A percentile compares a stretch with the other conserved stretches of the same genome.
phyloP scores from a whole-genome alignment of 441 rosid genomes.

The Croton laevigatus region DNA sequence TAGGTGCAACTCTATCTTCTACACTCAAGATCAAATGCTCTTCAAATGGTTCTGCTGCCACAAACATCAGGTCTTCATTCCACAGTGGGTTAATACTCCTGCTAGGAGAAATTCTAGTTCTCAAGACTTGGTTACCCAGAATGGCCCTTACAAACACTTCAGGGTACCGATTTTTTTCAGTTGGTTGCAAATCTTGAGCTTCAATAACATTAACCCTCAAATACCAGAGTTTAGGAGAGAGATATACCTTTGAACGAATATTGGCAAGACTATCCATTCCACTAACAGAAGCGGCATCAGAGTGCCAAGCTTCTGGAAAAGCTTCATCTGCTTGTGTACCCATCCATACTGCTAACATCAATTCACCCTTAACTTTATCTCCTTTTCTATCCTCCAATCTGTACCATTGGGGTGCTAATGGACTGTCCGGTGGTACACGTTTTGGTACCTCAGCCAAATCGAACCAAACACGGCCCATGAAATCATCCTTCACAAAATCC shows the following conservation, averaged over 20 bases:
- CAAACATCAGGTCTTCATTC: conserved; percentile 98
- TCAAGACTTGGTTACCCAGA: conserved; percentile 62
- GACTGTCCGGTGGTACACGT: conserved; percentile 96
- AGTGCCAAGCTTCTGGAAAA: conserved; percentile 98
- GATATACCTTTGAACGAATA: conserved; percentile 90
- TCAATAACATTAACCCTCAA: conserved; percentile 92
- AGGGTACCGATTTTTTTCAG: conserved; percentile 66
- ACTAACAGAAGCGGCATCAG: conserved; percentile 88
- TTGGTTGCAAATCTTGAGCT: conserved; percentile 84
- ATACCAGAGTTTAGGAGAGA: conserved; percentile 95
- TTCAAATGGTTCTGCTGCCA: conserved; percentile 92
- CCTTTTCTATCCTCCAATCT: conserved; percentile 74
- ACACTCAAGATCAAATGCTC: conserved; percentile 74
- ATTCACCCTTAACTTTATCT: conserved; percentile 73
- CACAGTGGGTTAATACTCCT: conserved; percentile 79
- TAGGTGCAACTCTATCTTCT: conserved; percentile 84
- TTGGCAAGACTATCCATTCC: conserved; percentile 77
- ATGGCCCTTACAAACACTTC: conserved; percentile 77
- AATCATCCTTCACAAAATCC: conserved; percentile 84
- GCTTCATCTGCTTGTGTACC: conserved; percentile 99
- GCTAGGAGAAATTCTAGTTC: conserved; percentile 62
- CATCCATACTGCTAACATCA: conserved; percentile 98
- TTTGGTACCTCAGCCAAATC: conserved; percentile 86
- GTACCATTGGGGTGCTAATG: conserved; percentile 96
- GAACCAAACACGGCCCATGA: conserved; percentile 70